These are phyloP conservation scores for Annulohypoxylon stygium DNA, from an alignment of 495 filamentous ascomycete genomes.

Conservation along the genomic window DNA sequence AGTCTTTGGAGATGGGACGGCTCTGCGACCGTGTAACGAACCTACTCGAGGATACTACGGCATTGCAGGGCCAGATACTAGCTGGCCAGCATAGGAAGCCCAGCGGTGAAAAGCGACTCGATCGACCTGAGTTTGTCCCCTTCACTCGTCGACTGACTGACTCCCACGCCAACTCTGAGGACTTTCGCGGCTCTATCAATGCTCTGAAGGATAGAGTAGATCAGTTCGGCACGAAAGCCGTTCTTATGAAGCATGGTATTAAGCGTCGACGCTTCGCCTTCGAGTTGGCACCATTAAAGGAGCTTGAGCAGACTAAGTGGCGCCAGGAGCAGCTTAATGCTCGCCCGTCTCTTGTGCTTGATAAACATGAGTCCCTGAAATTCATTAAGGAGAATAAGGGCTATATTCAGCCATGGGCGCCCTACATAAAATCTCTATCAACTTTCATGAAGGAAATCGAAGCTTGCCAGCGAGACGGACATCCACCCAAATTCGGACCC, in stretches of 20 bases:
- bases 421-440: neutral
- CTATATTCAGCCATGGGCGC: neutral
- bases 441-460: neutral
- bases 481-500: neutral
- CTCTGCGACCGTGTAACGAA: neutral
- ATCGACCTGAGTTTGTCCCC: neutral
- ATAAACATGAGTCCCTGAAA: neutral
- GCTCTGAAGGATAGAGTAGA: neutral
- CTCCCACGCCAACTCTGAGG: neutral
- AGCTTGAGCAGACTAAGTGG: too few relatives aligned
- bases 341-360: neutral
- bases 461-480: neutral
- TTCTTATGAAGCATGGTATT: too few relatives aligned
- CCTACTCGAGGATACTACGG: neutral
- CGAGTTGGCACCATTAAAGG: too few relatives aligned
- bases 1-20: neutral
- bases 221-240: too few relatives aligned
- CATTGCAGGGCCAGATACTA: neutral
- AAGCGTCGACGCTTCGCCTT: too few relatives aligned
- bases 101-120: neutral
- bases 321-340: too few relatives aligned
- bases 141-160: neutral
- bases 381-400: neutral
- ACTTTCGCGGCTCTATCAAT: neutral
- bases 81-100: constrained; percentile 12